Evolutionary conservation across 805 yeast species (phyloP).

Genomic region (Starmera dryadoides): DNA sequence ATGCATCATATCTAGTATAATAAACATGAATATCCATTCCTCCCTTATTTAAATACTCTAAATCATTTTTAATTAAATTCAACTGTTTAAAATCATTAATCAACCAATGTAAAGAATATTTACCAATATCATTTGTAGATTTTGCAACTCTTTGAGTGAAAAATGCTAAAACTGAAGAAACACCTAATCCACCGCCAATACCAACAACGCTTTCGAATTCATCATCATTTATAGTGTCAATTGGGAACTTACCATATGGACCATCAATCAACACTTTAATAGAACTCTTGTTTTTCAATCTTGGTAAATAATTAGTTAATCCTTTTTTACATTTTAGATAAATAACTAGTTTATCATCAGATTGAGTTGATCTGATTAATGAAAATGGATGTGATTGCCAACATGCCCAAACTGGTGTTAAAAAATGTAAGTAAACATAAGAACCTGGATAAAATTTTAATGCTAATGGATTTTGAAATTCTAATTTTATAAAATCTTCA

Average conservation of each 20-base stretch:
- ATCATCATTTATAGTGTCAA: background rate
- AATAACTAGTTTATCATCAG: slow-evolving; percentile 21
- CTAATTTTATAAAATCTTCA: slow-evolving; percentile 28
- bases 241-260: slow-evolving; percentile 36
- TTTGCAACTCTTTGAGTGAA: background rate
- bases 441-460: slow-evolving; percentile 46
- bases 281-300: slow-evolving; percentile 22
- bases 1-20: background rate
- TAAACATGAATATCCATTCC: background rate
- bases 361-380: slow-evolving; percentile 28
- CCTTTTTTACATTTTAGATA: slow-evolving; percentile 45
- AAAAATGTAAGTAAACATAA: slow-evolving; percentile 45
- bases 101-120: background rate
- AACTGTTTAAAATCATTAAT: background rate
- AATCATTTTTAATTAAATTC: background rate
- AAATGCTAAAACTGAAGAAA: background rate
- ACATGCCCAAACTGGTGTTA: slow-evolving; percentile 33
- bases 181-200: background rate
- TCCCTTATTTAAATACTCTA: background rate
- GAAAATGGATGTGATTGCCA: slow-evolving; percentile 64
- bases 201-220: background rate
- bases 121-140: background rate
- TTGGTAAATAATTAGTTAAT: slow-evolving; percentile 34
- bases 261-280: slow-evolving; percentile 43
- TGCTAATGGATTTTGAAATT: slow-evolving; percentile 29